Evolutionary conservation across 345 rosid species (phyloP), one percentile per base, ranked within the genome.

Genomic region (Geranium rotundifolium): DNA sequence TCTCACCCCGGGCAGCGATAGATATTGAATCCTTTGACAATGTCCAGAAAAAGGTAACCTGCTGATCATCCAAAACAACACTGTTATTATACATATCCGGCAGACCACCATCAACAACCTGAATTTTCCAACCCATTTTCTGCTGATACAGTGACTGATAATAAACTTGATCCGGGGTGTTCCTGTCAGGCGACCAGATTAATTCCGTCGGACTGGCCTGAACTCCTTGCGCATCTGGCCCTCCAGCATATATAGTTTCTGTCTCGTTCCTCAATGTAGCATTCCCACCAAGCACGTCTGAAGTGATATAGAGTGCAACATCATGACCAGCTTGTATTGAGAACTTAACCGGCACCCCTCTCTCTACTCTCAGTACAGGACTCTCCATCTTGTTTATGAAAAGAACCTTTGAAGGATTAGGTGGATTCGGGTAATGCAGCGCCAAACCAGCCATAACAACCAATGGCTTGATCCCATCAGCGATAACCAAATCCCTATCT

Each of bases 71-170:
- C 68, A 93, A 78, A 62, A 85, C 64, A 23, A 90, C 97, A 66
- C 95, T 93, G 75, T 69, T 93, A 75, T 86, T 86, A 69, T 93
- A 93, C 99, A 93, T 93, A 79, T 88, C 97, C 8, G 97, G 74
- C 17, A 93, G 79, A 63, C 95, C 97, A 5, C 99, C 99, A 59
- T 93, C 99, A 59, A 93, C 96, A 67, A 88, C 99, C 83, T 90
- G 80, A 76, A 93, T 80, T 71, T 76, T 86, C 99, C 99, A 93
- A 8, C 99, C 99, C 97, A 90, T 90, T 77, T 93, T 90, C 71
- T 74, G 84, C 67, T 88, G 82, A 75, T 65, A 93, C 67, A 84
- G 60, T 1, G 97, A 93, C 31, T 90, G 97, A 74, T 93, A 90
- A 68, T 86, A 88, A 56, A 90, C 96, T 63, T 78, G 85, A 74